Evolutionary conservation across 495 filamentous ascomycete genomes (phyloP).

Genomic region (Aspergillus asperescens): DNA sequence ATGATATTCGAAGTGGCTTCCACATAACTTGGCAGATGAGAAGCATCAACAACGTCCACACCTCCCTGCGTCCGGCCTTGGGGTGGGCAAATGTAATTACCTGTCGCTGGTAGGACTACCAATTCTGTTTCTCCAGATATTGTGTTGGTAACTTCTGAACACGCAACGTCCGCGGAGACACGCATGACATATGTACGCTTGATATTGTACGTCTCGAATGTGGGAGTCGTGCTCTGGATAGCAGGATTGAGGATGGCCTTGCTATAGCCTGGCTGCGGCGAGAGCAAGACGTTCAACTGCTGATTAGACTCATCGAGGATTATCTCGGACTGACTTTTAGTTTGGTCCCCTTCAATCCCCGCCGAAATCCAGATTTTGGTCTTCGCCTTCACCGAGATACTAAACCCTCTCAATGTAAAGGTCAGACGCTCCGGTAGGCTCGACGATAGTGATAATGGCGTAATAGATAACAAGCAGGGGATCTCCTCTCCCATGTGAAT

Average conservation of each 20-base stretch:
- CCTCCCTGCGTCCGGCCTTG: neutral
- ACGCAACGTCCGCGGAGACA: neutral
- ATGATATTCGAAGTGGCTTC: neutral
- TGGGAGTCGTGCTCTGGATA: neutral
- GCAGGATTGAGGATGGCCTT: neutral
- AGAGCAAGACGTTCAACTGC: neutral
- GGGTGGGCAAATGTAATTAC: neutral
- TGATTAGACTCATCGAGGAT: neutral
- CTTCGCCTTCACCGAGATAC: neutral
- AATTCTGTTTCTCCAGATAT: neutral
- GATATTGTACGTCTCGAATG: neutral
- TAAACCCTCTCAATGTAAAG: neutral
- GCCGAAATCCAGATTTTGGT: neutral
- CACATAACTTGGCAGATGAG: neutral
- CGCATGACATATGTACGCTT: neutral
- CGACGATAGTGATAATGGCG: neutral
- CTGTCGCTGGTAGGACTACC: neutral
- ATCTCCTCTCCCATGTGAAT: neutral
- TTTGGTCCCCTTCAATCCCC: neutral
- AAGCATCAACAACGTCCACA: neutral
- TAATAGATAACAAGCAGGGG: neutral
- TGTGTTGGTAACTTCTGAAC: neutral
- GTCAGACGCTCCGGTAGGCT: neutral
- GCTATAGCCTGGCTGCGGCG: no score
- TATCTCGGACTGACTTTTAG: neutral